phyloP scores from a whole-genome alignment of 495 filamentous ascomycete species.

The Daldinia childiae region DNA sequence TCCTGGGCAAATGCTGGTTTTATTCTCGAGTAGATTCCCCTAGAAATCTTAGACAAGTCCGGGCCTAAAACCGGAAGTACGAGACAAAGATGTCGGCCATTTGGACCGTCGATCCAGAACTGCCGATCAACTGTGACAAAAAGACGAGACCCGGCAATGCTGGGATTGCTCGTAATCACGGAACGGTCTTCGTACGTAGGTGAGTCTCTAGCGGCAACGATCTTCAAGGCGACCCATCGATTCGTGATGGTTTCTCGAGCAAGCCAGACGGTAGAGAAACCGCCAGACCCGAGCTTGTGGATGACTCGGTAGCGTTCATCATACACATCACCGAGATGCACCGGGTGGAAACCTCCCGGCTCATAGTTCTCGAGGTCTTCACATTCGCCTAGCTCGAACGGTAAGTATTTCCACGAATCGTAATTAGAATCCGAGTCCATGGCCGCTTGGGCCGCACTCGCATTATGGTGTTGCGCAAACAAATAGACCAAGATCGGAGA shows the following conservation, averaged over 20 bases:
- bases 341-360: conserved; percentile 46
- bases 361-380: conserved; percentile 52
- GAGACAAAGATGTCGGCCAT: too few relatives aligned
- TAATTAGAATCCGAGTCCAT: too few relatives aligned
- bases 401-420: too few relatives aligned
- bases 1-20: too few relatives aligned
- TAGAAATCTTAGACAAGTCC: too few relatives aligned
- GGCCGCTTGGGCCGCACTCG: too few relatives aligned
- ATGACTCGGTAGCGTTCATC: not conserved
- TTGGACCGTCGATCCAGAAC: too few relatives aligned
- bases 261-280: not conserved
- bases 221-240: not conserved
- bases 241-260: not conserved
- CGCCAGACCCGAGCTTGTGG: not conserved
- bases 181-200: not conserved
- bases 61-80: too few relatives aligned
- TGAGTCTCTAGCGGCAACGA: not conserved
- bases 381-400: conserved; percentile 53
- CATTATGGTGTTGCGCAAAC: too few relatives aligned
- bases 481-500: too few relatives aligned
- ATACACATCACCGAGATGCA: not conserved
- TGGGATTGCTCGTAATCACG: not conserved
- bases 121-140: too few relatives aligned
- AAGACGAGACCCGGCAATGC: not conserved
- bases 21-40: too few relatives aligned